Evolutionary conservation across 257 asterid genomes (phyloP), one percentile per base, ranked within the genome.

Genomic region (Voacanga thouarsii): DNA sequence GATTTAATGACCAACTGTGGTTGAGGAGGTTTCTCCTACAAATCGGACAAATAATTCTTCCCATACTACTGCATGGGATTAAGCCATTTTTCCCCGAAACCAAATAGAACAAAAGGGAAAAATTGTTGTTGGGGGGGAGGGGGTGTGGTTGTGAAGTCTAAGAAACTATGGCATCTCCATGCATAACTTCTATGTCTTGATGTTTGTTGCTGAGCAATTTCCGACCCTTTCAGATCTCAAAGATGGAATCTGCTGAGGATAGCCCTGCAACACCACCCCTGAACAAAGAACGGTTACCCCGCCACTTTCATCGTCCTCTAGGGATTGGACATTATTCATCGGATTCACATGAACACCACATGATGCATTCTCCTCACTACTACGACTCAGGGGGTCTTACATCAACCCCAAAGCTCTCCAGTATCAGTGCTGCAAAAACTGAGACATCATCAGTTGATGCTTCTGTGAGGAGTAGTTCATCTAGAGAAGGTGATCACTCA

Each of bases 391-490:
- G 78, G 71, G 93, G 84, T 77, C 93, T 77, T 78, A 83, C 86
- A 80, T 93, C 96, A 28, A 87, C 96, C 37, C 97, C 96, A 5
- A 94, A 90, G 80, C 92, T 94, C 77, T 89, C 98, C 73, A 90
- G 87, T 86, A 86, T 86, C 78, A 92, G 98, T 74, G 92, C 92
- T 61, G 81, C 91, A 12, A 93, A 88, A 82, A 88, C 92, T 0
- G 97, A 90, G 86, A 84, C 84, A 73, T 91, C 98, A 15, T 92
- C 97, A 28, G 12, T 89, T 26, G 96, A 92, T 84, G 96, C 94
- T 76, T 92, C 98, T 76, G 96, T 86, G 21, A 84, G 92, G 82
- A 82, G 90, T 70, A 92, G 96, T 84, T 92, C 87, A 77, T 93
- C 94, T 15, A 91, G 97, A 83, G 97, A 91, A 61, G 85, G 83